Conservation (phyloP, 2,329 filamentous ascomycete genomes). For the Parastagonospora avenae region DNA sequence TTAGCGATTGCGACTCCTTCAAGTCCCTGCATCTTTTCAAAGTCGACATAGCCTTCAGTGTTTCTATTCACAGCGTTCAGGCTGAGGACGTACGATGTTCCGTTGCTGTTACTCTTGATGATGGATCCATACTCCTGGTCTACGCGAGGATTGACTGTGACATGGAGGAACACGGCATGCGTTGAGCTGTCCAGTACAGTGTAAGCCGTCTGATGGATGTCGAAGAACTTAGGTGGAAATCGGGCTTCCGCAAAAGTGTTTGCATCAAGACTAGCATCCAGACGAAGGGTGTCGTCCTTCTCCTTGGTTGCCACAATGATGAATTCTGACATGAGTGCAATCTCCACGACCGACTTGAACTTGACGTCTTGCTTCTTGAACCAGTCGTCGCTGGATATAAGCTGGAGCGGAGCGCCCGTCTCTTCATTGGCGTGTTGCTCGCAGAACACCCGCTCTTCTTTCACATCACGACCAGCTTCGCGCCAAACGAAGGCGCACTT, state of each 20-base stretch:
- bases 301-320: constrained; percentile 81
- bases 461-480: constrained; percentile 59
- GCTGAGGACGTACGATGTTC: constrained; percentile 90
- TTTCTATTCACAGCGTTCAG: constrained; percentile 82
- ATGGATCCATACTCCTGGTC: constrained; percentile 80
- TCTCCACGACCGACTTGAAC: constrained; percentile 76
- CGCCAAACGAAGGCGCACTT: constrained; percentile 87
- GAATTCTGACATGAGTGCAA: constrained; percentile 95
- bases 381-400: constrained; percentile 80
- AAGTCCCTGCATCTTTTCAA: constrained; percentile 91
- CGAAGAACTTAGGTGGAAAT: constrained; percentile 84
- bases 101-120: constrained; percentile 98
- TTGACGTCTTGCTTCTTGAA: constrained; percentile 70
- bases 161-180: constrained; percentile 92
- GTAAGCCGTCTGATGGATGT: constrained; percentile 79
- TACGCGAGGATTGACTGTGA: constrained; percentile 71
- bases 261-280: constrained; percentile 86
- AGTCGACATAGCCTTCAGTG: constrained; percentile 80
- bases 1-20: constrained; percentile 92
- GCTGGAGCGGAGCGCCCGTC: constrained; percentile 65
- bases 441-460: constrained; percentile 68
- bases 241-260: constrained; percentile 78
- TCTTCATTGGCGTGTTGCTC: constrained; percentile 68
- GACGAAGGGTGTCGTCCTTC: constrained; percentile 71
- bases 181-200: constrained; percentile 95